phyloP scores from a whole-genome alignment of 345 rosid species.

The Eucalyptus decipiens region DNA sequence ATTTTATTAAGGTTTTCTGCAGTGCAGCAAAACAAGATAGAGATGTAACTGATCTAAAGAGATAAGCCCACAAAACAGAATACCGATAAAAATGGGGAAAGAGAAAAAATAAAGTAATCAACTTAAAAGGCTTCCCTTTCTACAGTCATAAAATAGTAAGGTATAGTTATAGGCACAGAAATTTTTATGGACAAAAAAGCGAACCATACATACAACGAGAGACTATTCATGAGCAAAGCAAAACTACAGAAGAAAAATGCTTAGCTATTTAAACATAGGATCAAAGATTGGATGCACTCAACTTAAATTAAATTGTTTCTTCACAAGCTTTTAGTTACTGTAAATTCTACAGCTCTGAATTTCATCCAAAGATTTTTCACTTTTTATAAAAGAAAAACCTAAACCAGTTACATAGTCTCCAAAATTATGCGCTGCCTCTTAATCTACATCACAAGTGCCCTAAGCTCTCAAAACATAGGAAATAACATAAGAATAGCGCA shows the following conservation, averaged over 20 bases:
- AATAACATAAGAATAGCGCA: background rate
- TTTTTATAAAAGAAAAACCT: background rate
- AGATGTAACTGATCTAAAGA: background rate
- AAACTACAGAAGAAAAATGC: background rate
- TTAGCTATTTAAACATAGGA: background rate
- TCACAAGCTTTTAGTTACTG: background rate
- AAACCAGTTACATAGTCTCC: background rate
- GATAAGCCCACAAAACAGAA: background rate
- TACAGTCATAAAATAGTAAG: background rate
- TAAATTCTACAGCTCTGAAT: background rate
- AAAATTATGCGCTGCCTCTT: background rate
- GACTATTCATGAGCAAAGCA: background rate
- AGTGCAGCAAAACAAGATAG: background rate
- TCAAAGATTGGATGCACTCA: background rate
- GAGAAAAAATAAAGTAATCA: background rate
- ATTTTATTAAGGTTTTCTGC: background rate
- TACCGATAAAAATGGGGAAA: background rate
- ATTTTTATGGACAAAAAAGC: background rate
- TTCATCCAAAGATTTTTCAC: background rate
- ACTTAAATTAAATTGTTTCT: background rate
- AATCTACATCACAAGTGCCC: background rate
- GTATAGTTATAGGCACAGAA: background rate
- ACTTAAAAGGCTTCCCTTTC: background rate
- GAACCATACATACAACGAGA: background rate
- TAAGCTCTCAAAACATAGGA: background rate